These are phyloP conservation scores for Corymbia citriodora DNA, from an alignment of 441 rosid species.

Conservation along the genomic window DNA sequence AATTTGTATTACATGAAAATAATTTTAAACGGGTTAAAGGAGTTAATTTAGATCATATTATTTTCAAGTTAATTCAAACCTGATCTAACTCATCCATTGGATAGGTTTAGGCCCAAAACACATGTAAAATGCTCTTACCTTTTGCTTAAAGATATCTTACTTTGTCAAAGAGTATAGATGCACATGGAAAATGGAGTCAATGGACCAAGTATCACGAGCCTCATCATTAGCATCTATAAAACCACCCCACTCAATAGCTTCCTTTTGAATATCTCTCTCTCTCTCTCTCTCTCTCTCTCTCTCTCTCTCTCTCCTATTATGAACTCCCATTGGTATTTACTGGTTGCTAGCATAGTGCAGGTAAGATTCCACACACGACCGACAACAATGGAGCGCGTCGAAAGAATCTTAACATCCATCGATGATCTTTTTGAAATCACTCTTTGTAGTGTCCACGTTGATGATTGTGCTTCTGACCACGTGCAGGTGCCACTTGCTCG, in stretches of 20 bases:
- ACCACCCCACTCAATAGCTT: neutral
- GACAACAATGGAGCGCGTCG: neutral
- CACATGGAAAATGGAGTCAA: neutral
- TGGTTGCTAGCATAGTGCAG: neutral
- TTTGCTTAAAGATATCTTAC: neutral
- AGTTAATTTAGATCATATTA: neutral
- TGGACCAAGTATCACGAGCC: neutral
- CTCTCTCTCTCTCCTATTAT: too few species aligned
- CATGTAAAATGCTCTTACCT: neutral
- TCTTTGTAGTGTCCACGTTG: neutral
- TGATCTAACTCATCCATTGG: too few species aligned
- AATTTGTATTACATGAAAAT: too few species aligned
- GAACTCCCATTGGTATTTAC: neutral
- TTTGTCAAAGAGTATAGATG: neutral
- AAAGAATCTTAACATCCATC: neutral
- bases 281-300: too few species aligned
- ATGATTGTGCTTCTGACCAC: neutral
- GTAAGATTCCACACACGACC: neutral
- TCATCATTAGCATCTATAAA: neutral
- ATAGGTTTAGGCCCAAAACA: neutral
- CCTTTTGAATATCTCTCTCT: neutral
- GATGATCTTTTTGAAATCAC: neutral
- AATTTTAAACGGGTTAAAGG: too few species aligned
- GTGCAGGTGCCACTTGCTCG: neutral
- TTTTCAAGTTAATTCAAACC: too few species aligned